phyloP scores from a whole-genome alignment of 1,139 yeast genomes.

The Scheffersomyces titani region DNA sequence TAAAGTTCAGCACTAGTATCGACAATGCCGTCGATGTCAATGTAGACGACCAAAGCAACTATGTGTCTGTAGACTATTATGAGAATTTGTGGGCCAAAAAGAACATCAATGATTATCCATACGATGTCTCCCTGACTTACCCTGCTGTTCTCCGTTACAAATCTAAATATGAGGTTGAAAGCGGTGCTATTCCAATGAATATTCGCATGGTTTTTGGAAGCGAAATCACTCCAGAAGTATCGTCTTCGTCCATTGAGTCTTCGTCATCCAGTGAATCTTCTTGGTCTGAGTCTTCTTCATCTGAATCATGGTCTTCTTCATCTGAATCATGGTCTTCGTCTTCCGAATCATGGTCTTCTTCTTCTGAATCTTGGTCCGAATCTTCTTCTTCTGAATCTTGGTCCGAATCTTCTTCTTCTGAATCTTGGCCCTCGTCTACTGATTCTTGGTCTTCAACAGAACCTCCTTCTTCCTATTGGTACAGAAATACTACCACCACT shows the following conservation, averaged over 20 bases:
- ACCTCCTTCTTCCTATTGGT: not conserved
- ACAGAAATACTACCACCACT: slow-evolving; percentile 13
- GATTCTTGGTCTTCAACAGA: slow-evolving; percentile 2
- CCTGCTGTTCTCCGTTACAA: not conserved
- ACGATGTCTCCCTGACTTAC: not conserved
- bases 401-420: slow-evolving; percentile 5
- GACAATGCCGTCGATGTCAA: not conserved
- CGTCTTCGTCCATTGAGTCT: not conserved
- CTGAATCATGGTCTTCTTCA: not conserved
- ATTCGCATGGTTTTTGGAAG: slow-evolving; percentile 11
- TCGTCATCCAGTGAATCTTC: not conserved
- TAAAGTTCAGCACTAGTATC: not conserved
- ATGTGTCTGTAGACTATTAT: not conserved
- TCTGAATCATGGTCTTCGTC: not conserved
- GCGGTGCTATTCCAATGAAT: slow-evolving; percentile 13
- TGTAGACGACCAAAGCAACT: not conserved
- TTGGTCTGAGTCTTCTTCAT: not conserved
- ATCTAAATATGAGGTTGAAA: no score
- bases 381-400: not conserved
- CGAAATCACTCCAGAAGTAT: slow-evolving; percentile 1
- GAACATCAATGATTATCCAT: not conserved
- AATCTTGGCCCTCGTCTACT: slow-evolving; percentile 9
- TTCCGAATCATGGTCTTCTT: not conserved
- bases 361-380: not conserved
- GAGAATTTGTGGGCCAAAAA: not conserved